phyloP scores from a whole-genome alignment of 768 basidiomycete species.

The Mycena maculata region DNA sequence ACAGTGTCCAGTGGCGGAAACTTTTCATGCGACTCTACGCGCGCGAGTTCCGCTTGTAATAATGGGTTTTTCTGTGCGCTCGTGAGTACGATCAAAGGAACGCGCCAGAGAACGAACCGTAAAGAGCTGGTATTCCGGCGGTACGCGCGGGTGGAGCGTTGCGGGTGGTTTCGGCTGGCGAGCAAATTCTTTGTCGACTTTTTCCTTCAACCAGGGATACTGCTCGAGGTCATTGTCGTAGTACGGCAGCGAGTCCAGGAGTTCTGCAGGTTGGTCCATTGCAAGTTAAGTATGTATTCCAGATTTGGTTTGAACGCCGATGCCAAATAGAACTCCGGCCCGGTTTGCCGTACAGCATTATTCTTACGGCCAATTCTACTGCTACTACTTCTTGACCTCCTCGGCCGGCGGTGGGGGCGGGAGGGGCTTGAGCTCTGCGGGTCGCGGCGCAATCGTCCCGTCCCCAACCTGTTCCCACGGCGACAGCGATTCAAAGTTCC shows the following conservation, averaged over 20 bases:
- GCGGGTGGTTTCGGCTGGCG: conserved; percentile 72
- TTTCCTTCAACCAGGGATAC: conserved; percentile 75
- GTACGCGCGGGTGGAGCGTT: conserved; percentile 76
- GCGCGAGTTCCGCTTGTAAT: conserved; percentile 77
- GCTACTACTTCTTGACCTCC: conserved; percentile 85
- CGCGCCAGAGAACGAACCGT: conserved; percentile 61
- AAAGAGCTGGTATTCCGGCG: conserved; percentile 75
- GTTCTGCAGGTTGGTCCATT: conserved; percentile 40
- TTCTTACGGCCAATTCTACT: conserved; percentile 18
- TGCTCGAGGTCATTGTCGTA: conserved; percentile 93
- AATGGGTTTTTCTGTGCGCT: conserved; percentile 70
- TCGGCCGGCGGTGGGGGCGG: conserved; percentile 77
- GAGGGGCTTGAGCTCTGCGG: conserved; percentile 80
- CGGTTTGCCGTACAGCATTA: too few species aligned
- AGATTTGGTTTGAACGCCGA: too few species aligned
- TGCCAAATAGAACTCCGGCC: too few species aligned
- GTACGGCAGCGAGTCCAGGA: conserved; percentile 92
- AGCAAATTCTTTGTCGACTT: conserved; percentile 82
- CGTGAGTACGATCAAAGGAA: conserved; percentile 15
- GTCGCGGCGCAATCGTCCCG: conserved; percentile 60
- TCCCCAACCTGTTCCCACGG: conserved; percentile 97
- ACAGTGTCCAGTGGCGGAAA: conserved; percentile 75
- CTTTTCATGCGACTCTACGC: conserved; percentile 75
- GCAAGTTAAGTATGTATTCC: too few species aligned
- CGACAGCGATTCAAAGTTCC: conserved; percentile 92